Evolutionary conservation across 177 flowering plant genomes (phyloP), one percentile per base, ranked within the genome.

Genomic region (Vitis hybrid): DNA sequence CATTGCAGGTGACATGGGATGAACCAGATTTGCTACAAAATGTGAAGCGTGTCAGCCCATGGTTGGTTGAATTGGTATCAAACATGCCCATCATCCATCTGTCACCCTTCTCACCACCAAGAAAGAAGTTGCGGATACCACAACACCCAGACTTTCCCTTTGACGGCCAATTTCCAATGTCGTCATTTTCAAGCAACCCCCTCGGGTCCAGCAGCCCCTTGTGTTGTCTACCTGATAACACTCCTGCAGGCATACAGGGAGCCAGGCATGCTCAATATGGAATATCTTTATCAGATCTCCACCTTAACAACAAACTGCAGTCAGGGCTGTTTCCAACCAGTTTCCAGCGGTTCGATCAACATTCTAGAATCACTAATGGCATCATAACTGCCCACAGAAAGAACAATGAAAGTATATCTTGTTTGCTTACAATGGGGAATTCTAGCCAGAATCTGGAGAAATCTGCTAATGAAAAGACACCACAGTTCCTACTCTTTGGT

Each of bases 201-300:
- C 82, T 87, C 29, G 83, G 88, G 80, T 79, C 92, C 58, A 85
- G 82, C 86, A 85, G 88, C 87, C 86, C 91, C 73, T 74, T 87
- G 80, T 84, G 84, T 83, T 85, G 81, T 87, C 69, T 83, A 78
- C 60, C 88, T 15, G 87, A 90, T 80, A 85, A 81, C 82, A 76
- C 88, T 80, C 79, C 94, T 87, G 94, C 92, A 86, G 93, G 99
- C 95, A 95, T 95, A 90, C 99, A 95, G 99, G 99, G 98, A 95
- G 95, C 99, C 99, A 95, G 99, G 99, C 99, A 95, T 85, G 82
- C 91, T 91, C 97, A 86, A 80, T 83, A 80, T 77, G 93, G 92
- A 80, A 70, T 83, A 77, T 76, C 96, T 71, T 79, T 90, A 72
- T 75, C 86, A 76, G 92, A 92, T 85, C 82, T 89, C 87, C 90